A percentile compares a stretch with the other conserved stretches of the same genome.
Evolutionary conservation across 192 early-diverging fungal genomes (phyloP).

Genomic region (Spinellus fusiger): DNA sequence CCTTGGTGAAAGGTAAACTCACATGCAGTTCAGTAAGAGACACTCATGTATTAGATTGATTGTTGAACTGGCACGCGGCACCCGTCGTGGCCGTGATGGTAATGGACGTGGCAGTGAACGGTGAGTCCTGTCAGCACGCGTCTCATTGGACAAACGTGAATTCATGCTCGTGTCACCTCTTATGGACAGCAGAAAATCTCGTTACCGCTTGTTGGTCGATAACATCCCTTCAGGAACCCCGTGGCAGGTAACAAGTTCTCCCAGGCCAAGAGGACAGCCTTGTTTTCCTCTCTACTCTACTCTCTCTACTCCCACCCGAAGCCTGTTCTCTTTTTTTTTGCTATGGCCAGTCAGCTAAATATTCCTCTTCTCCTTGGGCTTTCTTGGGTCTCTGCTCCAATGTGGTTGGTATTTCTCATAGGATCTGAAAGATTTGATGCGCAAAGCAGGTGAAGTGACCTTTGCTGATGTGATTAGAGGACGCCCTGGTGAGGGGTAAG

Average conservation of each 20-base stretch:
- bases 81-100: slow-evolving; percentile 39
- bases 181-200: slow-evolving; percentile 26
- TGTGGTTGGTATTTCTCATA: slow-evolving; percentile 37
- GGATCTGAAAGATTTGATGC: slow-evolving; percentile 95
- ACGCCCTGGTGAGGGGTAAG: slow-evolving; percentile 75
- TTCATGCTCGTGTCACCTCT: not conserved
- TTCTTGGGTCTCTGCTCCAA: slow-evolving; percentile 6
- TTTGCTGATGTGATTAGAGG: slow-evolving; percentile 90
- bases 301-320: slow-evolving; percentile 9
- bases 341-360: not conserved
- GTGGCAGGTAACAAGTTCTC: slow-evolving; percentile 68
- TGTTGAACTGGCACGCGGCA: slow-evolving; percentile 73
- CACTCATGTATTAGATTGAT: slow-evolving; percentile 47
- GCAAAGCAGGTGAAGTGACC: slow-evolving; percentile 88
- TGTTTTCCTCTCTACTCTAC: slow-evolving; percentile 3
- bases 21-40: not conserved
- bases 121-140: not conserved
- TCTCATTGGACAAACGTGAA: not conserved
- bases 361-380: slow-evolving; percentile 3
- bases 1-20: slow-evolving; percentile 79
- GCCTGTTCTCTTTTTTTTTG: slow-evolving; percentile 12
- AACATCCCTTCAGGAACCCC: slow-evolving; percentile 72
- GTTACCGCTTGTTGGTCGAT: slow-evolving; percentile 72
- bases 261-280: slow-evolving; percentile 16
- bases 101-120: slow-evolving; percentile 33